A percentile compares a stretch with the other conserved stretches of the same genome.
Evolutionary conservation across 345 rosid genomes (phyloP).

Genomic region (Hypericum androsaemum): DNA sequence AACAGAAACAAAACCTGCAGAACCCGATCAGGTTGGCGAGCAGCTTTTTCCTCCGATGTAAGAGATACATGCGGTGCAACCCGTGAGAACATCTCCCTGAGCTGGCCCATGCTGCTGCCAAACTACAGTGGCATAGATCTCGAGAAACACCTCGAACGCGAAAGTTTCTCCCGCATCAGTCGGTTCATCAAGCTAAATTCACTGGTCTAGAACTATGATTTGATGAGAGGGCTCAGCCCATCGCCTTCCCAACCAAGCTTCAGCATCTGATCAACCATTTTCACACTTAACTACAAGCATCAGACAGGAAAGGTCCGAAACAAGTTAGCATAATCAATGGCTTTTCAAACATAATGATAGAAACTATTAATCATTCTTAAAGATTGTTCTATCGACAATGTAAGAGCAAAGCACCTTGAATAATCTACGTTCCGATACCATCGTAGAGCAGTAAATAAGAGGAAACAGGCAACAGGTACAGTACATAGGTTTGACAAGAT

Average conservation of each 20-base stretch:
- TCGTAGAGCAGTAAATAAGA: no score
- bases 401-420: no score
- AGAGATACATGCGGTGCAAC: constrained; percentile 19
- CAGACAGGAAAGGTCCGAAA: not conserved
- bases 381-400: no score
- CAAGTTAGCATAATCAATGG: not conserved
- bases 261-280: constrained; percentile 88
- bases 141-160: constrained; percentile 9
- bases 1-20: constrained; percentile 5
- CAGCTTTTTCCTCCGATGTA: constrained; percentile 5
- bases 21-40: constrained; percentile 5
- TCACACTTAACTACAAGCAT: constrained; percentile 69
- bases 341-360: no score
- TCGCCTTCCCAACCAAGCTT: constrained; percentile 99
- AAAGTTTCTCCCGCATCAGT: constrained; percentile 2
- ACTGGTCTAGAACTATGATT: constrained; percentile 23
- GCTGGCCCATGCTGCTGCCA: not conserved
- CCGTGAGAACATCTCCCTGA: constrained; percentile 3
- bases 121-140: constrained; percentile 4
- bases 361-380: no score
- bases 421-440: no score
- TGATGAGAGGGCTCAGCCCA: constrained; percentile 41
- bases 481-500: no score
- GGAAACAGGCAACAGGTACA: no score
- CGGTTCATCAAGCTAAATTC: constrained; percentile 11